A percentile compares a stretch with the other conserved stretches of the same genome.
Evolutionary conservation across 2,329 filamentous ascomycete species (phyloP).

Genomic region (Exophiala bonariae): DNA sequence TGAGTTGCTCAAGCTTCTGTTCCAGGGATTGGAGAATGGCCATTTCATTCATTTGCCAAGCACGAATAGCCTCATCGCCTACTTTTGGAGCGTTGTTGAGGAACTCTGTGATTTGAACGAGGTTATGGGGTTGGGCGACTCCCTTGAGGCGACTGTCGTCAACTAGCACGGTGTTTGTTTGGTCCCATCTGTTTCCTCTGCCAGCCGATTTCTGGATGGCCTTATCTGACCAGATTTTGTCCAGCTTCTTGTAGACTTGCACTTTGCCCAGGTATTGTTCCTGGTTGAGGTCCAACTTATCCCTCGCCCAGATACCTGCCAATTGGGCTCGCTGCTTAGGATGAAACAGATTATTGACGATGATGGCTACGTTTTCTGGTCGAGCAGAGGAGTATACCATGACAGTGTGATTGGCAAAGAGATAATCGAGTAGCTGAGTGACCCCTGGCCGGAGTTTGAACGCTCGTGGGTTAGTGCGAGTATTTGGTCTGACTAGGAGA

Average conservation of each 20-base stretch:
- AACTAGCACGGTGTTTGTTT: slow-evolving; percentile 84
- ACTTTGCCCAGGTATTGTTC: slow-evolving; percentile 69
- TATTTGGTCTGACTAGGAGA: slow-evolving; percentile 68
- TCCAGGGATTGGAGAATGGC: slow-evolving; percentile 51
- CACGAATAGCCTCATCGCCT: slow-evolving; percentile 35
- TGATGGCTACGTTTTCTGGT: slow-evolving; percentile 67
- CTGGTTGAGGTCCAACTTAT: slow-evolving; percentile 67
- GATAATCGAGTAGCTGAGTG: slow-evolving; percentile 67
- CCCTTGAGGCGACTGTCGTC: slow-evolving; percentile 85
- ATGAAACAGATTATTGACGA: slow-evolving; percentile 66
- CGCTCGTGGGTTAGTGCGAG: slow-evolving; percentile 46
- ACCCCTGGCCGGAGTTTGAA: slow-evolving; percentile 71
- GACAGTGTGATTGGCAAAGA: slow-evolving; percentile 72
- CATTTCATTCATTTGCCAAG: slow-evolving; percentile 41
- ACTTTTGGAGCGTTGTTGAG: slow-evolving; percentile 28
- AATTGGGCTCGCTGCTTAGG: slow-evolving; percentile 55
- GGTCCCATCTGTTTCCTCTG: slow-evolving; percentile 59
- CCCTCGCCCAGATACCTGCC: slow-evolving; percentile 74
- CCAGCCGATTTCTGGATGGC: slow-evolving; percentile 45
- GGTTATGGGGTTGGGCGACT: slow-evolving; percentile 77
- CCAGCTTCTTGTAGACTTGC: slow-evolving; percentile 87
- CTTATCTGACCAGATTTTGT: slow-evolving; percentile 64
- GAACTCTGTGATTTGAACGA: slow-evolving; percentile 80
- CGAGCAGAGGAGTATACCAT: slow-evolving; percentile 90
- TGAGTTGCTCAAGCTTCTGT: slow-evolving; percentile 53